These are phyloP conservation scores for Neonectria hederae DNA, from an alignment of 2,329 filamentous ascomycete genomes.

Conservation along the genomic window DNA sequence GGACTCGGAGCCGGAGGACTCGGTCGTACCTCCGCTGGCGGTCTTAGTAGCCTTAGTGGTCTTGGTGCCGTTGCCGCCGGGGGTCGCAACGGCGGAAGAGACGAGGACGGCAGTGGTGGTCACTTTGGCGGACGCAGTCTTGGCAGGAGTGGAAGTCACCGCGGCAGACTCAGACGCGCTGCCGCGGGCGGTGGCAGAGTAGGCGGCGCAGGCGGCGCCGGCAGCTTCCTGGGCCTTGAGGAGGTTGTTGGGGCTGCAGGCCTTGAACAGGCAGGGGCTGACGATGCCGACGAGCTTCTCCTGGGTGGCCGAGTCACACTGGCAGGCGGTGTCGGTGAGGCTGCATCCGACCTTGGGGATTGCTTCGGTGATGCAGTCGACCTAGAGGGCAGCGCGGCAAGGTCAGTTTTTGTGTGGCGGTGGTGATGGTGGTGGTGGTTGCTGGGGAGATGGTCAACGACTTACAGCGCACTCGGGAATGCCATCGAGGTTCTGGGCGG, in stretches of 20 bases:
- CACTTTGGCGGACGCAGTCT: conserved; percentile 13
- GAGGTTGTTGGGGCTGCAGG: conserved; percentile 48
- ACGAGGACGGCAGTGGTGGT: conserved; percentile 6
- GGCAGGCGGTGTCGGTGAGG: conserved; percentile 50
- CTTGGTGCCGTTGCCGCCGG: background rate
- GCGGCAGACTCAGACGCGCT: conserved; percentile 7
- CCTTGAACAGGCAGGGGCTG: conserved; percentile 45
- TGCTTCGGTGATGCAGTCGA: conserved; percentile 48
- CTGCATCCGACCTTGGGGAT: conserved; percentile 50
- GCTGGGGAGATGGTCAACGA: conserved; percentile 9
- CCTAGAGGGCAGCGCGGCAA: conserved; percentile 28
- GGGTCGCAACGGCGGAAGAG: background rate
- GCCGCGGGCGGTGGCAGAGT: conserved; percentile 29
- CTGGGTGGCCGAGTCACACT: conserved; percentile 50
- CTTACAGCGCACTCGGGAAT: conserved; percentile 55
- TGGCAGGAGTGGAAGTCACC: conserved; percentile 11
- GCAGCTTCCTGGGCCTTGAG: conserved; percentile 46
- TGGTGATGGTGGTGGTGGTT: background rate
- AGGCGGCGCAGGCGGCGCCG: conserved; percentile 42
- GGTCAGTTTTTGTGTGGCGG: conserved; percentile 17
- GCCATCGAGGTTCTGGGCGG: conserved; percentile 50
- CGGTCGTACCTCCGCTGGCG: background rate
- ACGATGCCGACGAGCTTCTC: conserved; percentile 43
- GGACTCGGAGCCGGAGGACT: background rate
- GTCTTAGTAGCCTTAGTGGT: conserved; percentile 21